Conservation (phyloP, 169 alveolate species). For the Blepharisma undulans region DNA sequence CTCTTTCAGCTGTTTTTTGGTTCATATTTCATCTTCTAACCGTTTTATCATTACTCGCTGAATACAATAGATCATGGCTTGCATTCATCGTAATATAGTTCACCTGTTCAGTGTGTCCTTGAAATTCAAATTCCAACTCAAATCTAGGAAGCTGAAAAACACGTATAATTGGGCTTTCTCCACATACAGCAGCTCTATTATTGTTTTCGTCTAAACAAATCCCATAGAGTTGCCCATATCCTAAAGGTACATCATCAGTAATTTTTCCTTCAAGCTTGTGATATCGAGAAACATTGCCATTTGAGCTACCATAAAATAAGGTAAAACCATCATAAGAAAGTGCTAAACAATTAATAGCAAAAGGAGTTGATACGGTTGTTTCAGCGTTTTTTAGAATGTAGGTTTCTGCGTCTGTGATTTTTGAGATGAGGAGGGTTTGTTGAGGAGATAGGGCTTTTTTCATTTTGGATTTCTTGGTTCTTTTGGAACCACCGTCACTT, state of each 20-base stretch:
- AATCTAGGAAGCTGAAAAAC: slow-evolving; percentile 1
- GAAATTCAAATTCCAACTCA: not conserved
- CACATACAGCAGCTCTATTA: not conserved
- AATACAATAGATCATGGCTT: slow-evolving; percentile 51
- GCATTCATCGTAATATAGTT: not conserved
- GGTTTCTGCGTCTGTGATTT: not conserved
- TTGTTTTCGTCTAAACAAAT: not conserved
- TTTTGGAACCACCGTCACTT: not conserved
- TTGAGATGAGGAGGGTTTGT: not conserved
- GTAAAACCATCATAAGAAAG: not conserved
- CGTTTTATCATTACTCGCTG: slow-evolving; percentile 85
- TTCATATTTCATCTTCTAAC: slow-evolving; percentile 82
- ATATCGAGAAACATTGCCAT: slow-evolving; percentile 12
- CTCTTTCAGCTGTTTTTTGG: slow-evolving; percentile 26
- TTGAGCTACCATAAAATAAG: not conserved
- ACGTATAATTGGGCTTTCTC: not conserved
- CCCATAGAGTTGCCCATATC: not conserved
- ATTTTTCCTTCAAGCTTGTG: not conserved
- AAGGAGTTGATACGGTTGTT: not conserved
- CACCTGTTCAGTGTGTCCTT: not conserved
- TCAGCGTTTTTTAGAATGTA: slow-evolving; percentile 5
- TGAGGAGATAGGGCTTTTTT: not conserved
- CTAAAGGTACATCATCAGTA: not conserved
- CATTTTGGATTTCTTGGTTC: not conserved
- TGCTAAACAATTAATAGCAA: not conserved